A percentile compares a stretch with the other conserved stretches of the same genome.
Conservation (phyloP, 441 rosid species). For the Adansonia grandidieri region DNA sequence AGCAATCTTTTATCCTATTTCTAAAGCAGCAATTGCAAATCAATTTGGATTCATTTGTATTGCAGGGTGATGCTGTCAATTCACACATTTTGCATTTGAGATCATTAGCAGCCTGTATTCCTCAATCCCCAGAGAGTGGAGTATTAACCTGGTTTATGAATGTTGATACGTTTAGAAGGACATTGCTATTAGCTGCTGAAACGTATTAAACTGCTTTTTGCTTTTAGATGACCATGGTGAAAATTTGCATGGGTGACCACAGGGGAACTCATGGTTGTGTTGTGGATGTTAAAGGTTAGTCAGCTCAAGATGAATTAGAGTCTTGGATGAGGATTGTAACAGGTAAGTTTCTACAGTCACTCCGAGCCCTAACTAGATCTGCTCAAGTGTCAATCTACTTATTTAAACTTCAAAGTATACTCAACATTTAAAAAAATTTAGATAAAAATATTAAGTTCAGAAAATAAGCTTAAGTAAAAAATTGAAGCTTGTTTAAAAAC, state of each 20-base stretch:
- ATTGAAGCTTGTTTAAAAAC: too few species aligned
- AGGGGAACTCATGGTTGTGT: conserved; percentile 92
- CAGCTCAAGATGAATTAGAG: conserved; percentile 85
- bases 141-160: not conserved
- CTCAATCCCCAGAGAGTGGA: conserved; percentile 58
- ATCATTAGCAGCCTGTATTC: conserved; percentile 54
- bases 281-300: conserved; percentile 72
- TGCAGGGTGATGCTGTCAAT: conserved; percentile 55
- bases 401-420: too few species aligned
- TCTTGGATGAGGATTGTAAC: conserved; percentile 81
- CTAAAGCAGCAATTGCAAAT: not conserved
- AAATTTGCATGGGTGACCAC: conserved; percentile 74
- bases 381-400: too few species aligned
- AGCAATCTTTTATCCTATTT: conserved; percentile 2
- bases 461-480: too few species aligned
- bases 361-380: not conserved
- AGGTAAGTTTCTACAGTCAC: conserved; percentile 55
- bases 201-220: not conserved
- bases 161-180: not conserved
- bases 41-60: conserved; percentile 17
- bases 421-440: too few species aligned
- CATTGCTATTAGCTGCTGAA: not conserved
- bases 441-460: too few species aligned
- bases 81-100: conserved; percentile 57
- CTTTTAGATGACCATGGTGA: conserved; percentile 57